phyloP scores from a whole-genome alignment of 805 yeast genomes.

The Lachancea dasiensis region DNA sequence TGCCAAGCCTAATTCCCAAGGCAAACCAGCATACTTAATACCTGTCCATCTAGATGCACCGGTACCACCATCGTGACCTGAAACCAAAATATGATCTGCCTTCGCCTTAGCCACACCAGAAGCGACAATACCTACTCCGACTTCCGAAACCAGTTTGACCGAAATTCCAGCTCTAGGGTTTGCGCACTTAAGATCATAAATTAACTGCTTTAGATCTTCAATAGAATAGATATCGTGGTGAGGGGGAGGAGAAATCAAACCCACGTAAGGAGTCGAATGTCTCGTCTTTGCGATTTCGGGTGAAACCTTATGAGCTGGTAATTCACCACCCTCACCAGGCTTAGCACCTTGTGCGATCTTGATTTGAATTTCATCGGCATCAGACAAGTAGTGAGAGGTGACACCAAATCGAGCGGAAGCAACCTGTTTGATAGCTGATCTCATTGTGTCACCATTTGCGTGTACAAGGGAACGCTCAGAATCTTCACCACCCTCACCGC shows the following conservation, averaged over 20 bases:
- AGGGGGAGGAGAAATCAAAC: conserved; percentile 96
- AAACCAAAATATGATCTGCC: conserved; percentile 90
- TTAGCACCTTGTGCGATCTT: conserved; percentile 99
- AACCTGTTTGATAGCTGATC: conserved; percentile 97
- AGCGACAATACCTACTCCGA: conserved; percentile 98
- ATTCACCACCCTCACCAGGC: conserved; percentile 99
- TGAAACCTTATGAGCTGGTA: conserved; percentile 91
- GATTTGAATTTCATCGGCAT: conserved; percentile 95
- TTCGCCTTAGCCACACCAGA: conserved; percentile 99
- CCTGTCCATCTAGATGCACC: conserved; percentile 99
- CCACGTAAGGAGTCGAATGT: conserved; percentile 95
- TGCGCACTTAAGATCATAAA: conserved; percentile 92
- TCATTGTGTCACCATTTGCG: conserved; percentile 92
- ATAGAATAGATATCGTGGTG: conserved; percentile 98
- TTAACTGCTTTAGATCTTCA: conserved; percentile 94
- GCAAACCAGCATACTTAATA: conserved; percentile 93
- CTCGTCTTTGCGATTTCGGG: conserved; percentile 87
- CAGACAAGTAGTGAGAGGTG: conserved; percentile 87
- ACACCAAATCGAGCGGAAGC: conserved; percentile 99
- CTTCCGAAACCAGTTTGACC: conserved; percentile 94
- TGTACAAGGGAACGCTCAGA: conserved; percentile 77
- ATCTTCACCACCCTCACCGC: conserved; percentile 99
- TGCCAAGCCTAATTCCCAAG: conserved; percentile 98
- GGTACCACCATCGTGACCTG: conserved; percentile 99
- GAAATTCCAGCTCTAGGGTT: conserved; percentile 97